Evolutionary conservation across 2,329 filamentous ascomycete species (phyloP).

Genomic region (Colletotrichum gloeosporioides): DNA sequence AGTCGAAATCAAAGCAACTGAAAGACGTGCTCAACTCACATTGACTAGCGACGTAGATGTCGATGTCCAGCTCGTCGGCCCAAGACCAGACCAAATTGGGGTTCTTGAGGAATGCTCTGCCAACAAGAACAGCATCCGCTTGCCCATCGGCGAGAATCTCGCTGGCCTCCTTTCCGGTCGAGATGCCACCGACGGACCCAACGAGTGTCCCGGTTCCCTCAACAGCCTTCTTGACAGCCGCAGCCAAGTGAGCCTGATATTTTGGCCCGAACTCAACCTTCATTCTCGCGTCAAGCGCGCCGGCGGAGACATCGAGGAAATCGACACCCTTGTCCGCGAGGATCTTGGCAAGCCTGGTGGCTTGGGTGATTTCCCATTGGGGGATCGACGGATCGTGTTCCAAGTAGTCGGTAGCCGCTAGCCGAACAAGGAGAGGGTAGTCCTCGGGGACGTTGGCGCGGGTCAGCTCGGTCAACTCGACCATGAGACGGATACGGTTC

Average conservation of each 20-base stretch:
- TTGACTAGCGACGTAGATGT: slow-evolving; percentile 47
- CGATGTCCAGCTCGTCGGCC: slow-evolving; percentile 55
- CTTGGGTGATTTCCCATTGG: slow-evolving; percentile 70
- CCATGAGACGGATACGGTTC: slow-evolving; percentile 46
- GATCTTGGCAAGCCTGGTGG: slow-evolving; percentile 63
- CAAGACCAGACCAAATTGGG: slow-evolving; percentile 58
- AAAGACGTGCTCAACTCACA: slow-evolving; percentile 24
- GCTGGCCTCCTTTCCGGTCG: slow-evolving; percentile 46
- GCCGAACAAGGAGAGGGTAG: slow-evolving; percentile 74
- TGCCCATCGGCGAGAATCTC: slow-evolving; percentile 47
- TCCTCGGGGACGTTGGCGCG: slow-evolving; percentile 64
- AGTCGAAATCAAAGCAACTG: neutral
- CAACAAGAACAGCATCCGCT: slow-evolving; percentile 53
- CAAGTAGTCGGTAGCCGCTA: slow-evolving; percentile 76
- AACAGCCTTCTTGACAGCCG: slow-evolving; percentile 69
- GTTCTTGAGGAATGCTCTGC: slow-evolving; percentile 60
- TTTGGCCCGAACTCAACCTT: slow-evolving; percentile 64
- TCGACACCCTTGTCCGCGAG: slow-evolving; percentile 72
- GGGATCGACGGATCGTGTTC: slow-evolving; percentile 61
- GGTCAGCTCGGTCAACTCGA: slow-evolving; percentile 58
- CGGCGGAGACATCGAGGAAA: slow-evolving; percentile 73
- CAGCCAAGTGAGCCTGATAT: slow-evolving; percentile 74
- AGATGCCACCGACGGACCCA: slow-evolving; percentile 51
- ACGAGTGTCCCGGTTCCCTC: slow-evolving; percentile 54
- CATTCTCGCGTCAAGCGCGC: slow-evolving; percentile 65